Evolutionary conservation across 2,329 filamentous ascomycete species (phyloP).

Genomic region (Neospermospora avenae): DNA sequence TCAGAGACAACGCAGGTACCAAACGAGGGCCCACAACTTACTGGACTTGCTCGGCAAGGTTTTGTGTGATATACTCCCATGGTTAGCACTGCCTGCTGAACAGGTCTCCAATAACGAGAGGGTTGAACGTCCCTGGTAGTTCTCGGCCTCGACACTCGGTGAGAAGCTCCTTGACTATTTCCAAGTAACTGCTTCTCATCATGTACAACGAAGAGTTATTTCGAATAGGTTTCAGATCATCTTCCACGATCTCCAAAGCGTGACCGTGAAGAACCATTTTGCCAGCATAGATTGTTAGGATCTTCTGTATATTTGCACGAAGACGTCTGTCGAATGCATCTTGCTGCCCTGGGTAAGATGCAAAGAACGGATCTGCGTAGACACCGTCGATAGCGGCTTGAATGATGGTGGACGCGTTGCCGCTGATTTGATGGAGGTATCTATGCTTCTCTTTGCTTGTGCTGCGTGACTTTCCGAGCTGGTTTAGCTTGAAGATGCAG

Average conservation of each 20-base stretch:
- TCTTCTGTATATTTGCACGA: slow-evolving; percentile 14
- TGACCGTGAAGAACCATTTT: slow-evolving; percentile 9
- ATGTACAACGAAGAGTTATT: neutral
- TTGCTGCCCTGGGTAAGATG: neutral
- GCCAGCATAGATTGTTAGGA: slow-evolving; percentile 9
- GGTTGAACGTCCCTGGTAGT: slow-evolving; percentile 13
- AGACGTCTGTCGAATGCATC: slow-evolving; percentile 10
- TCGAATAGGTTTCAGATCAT: neutral
- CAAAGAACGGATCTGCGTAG: slow-evolving; percentile 18
- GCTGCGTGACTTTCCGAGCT: slow-evolving; percentile 4
- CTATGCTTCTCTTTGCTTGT: slow-evolving; percentile 6
- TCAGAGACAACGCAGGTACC: too few species aligned
- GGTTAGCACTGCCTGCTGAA: slow-evolving; percentile 13
- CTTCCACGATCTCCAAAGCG: slow-evolving; percentile 2
- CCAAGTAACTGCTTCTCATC: slow-evolving; percentile 5
- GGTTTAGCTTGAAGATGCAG: neutral
- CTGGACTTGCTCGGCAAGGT: slow-evolving; percentile 8
- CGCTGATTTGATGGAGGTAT: slow-evolving; percentile 10
- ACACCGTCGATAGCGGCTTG: slow-evolving; percentile 11
- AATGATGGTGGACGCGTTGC: slow-evolving; percentile 2
- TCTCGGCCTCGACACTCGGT: slow-evolving; percentile 7
- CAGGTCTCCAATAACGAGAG: slow-evolving; percentile 13
- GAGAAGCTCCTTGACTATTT: slow-evolving; percentile 4
- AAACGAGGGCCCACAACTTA: too few species aligned
- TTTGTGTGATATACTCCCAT: slow-evolving; percentile 9